Evolutionary conservation across 306 rosid genomes (phyloP).

Genomic region (Prunus mira): DNA sequence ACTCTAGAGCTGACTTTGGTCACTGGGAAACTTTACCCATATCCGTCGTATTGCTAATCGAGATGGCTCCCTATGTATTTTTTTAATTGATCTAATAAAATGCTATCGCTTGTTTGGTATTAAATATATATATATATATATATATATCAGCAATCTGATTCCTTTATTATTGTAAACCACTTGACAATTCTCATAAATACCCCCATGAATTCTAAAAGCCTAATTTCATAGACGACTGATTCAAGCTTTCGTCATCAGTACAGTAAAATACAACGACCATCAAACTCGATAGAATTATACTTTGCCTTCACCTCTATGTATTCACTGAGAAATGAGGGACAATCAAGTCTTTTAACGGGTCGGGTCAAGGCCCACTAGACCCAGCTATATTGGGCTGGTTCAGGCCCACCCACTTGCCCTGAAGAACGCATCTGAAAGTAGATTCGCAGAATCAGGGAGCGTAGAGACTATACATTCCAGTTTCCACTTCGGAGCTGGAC

Average conservation of each 20-base stretch:
- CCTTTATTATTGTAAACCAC: background rate
- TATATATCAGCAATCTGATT: background rate
- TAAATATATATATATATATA: no score
- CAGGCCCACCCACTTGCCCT: background rate
- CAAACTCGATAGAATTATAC: background rate
- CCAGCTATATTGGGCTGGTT: background rate
- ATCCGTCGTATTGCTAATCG: no score
- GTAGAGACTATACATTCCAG: background rate
- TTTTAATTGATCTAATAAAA: no score
- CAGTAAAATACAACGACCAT: background rate
- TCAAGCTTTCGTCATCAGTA: background rate
- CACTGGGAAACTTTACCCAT: no score
- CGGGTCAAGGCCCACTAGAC: background rate
- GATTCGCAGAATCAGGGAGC: background rate
- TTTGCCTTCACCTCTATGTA: background rate
- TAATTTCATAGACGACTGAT: background rate
- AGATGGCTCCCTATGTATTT: no score
- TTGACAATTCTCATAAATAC: background rate
- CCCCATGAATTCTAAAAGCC: background rate
- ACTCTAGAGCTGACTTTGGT: no score
- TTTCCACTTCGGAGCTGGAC: background rate
- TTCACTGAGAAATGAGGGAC: background rate
- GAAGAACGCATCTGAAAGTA: background rate
- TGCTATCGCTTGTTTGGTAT: no score
- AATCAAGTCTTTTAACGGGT: background rate